Percentiles rank a stretch among this genome's conserved stretches.
phyloP scores from a whole-genome alignment of 2,329 filamentous ascomycete genomes.

The Pseudocercospora fijiensis region DNA sequence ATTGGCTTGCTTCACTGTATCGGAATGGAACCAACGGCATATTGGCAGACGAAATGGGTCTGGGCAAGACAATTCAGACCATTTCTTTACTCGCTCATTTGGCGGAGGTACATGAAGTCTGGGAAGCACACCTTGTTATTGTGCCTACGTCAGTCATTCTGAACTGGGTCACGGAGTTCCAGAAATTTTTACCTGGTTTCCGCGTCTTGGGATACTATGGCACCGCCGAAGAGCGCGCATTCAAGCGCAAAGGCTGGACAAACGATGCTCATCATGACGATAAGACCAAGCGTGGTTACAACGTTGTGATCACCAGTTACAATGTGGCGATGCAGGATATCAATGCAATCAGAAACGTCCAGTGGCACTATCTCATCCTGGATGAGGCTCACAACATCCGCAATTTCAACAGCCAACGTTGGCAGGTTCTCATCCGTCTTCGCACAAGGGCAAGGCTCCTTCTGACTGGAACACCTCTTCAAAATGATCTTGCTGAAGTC shows the following conservation, averaged over 20 bases:
- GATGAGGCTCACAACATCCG: constrained; percentile 99
- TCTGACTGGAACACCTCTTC: constrained; percentile 89
- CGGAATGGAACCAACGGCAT: constrained; percentile 93
- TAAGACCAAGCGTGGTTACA: constrained; percentile 94
- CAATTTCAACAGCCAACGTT: constrained; percentile 96
- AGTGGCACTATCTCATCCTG: constrained; percentile 97
- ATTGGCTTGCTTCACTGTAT: constrained; percentile 94
- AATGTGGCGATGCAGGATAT: constrained; percentile 93
- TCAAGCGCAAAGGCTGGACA: constrained; percentile 90
- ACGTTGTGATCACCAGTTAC: constrained; percentile 97
- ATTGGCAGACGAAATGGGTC: constrained; percentile 94
- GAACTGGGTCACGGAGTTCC: constrained; percentile 99
- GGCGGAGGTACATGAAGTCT: constrained; percentile 83
- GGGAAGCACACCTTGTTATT: constrained; percentile 94
- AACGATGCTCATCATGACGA: constrained; percentile 64
- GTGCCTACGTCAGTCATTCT: constrained; percentile 98
- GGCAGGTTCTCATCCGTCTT: constrained; percentile 92
- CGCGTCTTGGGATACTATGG: constrained; percentile 98
- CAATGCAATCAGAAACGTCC: constrained; percentile 84
- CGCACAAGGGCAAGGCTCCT: constrained; percentile 84
- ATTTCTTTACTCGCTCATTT: constrained; percentile 91
- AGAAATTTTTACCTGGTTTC: constrained; percentile 97
- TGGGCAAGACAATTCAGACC: constrained; percentile 97
- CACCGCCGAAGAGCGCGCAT: constrained; percentile 83
- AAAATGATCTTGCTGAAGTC: constrained; percentile 94